Evolutionary conservation across 306 rosid genomes (phyloP), one percentile per base, ranked within the genome.

Genomic region (Quercus suber): DNA sequence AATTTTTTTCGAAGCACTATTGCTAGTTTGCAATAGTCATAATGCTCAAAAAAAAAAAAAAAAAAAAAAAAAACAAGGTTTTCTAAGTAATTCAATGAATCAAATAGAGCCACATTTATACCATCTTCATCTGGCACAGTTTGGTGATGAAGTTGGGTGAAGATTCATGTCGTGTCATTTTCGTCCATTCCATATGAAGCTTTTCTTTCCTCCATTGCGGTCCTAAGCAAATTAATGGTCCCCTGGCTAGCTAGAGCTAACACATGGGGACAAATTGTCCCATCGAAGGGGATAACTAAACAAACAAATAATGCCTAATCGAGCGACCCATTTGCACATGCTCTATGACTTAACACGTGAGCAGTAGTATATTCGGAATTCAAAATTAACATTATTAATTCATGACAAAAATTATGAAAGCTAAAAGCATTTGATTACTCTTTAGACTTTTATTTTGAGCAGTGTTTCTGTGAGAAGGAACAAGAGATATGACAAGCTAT

Each of bases 281-380:
- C 75, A 53, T 21, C 43, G 60, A 55, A 59, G 80, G 74, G 80
- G 63, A 84, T 76, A 15, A 78, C 80, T 71, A 30, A 79, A 28
- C 58, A 49, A 80, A 74, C 85, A 82, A 75, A 79, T 86, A 72
- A 61, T 61, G 57, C 83, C 87, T 74, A 80, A 84, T 83, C 15
- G 53, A 49, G 15, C 79, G 77, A 82, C 84, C 49, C 85, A 72
- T 73, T 21, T 79, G 82, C 89, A 84, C 89, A 88, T 84, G 89
- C 85, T 45, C 5, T 23, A 71, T 73, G 79, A 28, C 41, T 8
- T 60, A 30, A 71, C 73, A 71, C 81, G 81, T 78, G 84, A 59
- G 31, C 53, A 74, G 64, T 45, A 74, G 15, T 37, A 59, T 77
- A 43, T 58, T 58, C 70, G n/a, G n/a, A 49, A 23, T 72, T 9